Percentiles rank a stretch among this genome's conserved stretches.
Conservation (phyloP, 176 grass and related monocot genomes). For the Elaeis guineensis region DNA sequence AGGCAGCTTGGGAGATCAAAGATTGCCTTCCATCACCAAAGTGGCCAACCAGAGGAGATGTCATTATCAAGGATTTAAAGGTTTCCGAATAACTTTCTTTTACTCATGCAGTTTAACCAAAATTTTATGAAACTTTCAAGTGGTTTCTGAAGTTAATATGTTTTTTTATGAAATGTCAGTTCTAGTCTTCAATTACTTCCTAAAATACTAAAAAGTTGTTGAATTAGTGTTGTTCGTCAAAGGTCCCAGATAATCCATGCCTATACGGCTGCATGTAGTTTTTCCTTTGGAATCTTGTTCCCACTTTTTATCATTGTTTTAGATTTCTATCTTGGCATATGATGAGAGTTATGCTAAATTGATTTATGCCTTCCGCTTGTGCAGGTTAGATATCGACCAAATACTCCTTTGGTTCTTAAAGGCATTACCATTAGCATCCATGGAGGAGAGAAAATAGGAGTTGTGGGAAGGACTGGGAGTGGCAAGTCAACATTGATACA, state of each 20-base stretch:
- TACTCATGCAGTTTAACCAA: too few relatives aligned
- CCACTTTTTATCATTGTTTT: too few relatives aligned
- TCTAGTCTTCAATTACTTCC: too few relatives aligned
- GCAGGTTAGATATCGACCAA: constrained; percentile 72
- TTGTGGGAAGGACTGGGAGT: constrained; percentile 88
- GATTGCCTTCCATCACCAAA: constrained; percentile 58
- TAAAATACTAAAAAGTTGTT: too few relatives aligned
- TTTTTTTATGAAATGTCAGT: too few relatives aligned
- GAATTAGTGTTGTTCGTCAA: too few relatives aligned
- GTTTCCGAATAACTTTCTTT: constrained; percentile 21
- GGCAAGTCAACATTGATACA: constrained; percentile 97
- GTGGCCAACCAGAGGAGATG: constrained; percentile 77
- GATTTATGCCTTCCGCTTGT: background rate
- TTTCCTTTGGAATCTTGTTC: too few relatives aligned
- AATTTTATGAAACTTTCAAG: too few relatives aligned
- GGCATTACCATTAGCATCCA: constrained; percentile 72
- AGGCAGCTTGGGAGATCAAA: constrained; percentile 73
- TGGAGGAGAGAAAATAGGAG: constrained; percentile 82
- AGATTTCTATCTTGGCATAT: too few relatives aligned
- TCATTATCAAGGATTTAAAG: constrained; percentile 73
- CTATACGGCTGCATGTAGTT: too few relatives aligned
- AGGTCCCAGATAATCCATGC: too few relatives aligned
- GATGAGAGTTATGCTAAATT: background rate
- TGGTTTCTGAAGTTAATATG: too few relatives aligned
- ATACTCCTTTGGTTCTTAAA: constrained; percentile 90